These are phyloP conservation scores for Pestalotiopsis sp. DNA, from an alignment of 2,329 filamentous ascomycete species.

Conservation along the genomic window DNA sequence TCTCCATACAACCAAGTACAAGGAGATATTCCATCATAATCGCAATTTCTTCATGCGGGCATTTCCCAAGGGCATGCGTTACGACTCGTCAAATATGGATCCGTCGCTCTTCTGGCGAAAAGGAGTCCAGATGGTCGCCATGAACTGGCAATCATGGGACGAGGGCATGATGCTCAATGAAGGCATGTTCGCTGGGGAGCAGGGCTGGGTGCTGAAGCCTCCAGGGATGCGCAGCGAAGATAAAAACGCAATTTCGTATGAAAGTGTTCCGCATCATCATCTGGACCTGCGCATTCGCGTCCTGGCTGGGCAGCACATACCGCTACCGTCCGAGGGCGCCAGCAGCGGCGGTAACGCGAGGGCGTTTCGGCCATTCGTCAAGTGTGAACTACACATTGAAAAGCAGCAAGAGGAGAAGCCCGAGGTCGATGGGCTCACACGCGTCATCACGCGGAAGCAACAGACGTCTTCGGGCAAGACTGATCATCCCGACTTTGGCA, in stretches of 20 bases:
- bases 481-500: conserved; percentile 65
- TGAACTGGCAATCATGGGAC: conserved; percentile 97
- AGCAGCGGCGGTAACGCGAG: conserved; percentile 49
- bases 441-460: conserved; percentile 59
- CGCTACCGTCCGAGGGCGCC: conserved; percentile 54
- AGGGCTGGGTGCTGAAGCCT: conserved; percentile 87
- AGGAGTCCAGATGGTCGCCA: conserved; percentile 94
- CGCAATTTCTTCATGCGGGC: conserved; percentile 86
- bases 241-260: conserved; percentile 40
- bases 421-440: conserved; percentile 40
- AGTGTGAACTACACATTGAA: conserved; percentile 80
- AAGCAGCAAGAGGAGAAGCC: conserved; percentile 43
- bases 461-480: conserved; percentile 58
- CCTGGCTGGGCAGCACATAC: conserved; percentile 75
- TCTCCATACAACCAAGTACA: conserved; percentile 62
- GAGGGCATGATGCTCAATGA: conserved; percentile 95
- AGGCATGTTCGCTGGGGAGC: conserved; percentile 89
- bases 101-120: conserved; percentile 89
- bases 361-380: conserved; percentile 72
- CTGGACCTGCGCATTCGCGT: conserved; percentile 73
- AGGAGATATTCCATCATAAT: conserved; percentile 85
- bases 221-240: conserved; percentile 64
- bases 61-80: conserved; percentile 77
- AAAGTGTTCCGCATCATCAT: conserved; percentile 49
- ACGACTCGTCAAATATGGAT: conserved; percentile 93